Conservation (phyloP, 108 stramenopile genomes). For the Cafeteria roenbergensis region DNA sequence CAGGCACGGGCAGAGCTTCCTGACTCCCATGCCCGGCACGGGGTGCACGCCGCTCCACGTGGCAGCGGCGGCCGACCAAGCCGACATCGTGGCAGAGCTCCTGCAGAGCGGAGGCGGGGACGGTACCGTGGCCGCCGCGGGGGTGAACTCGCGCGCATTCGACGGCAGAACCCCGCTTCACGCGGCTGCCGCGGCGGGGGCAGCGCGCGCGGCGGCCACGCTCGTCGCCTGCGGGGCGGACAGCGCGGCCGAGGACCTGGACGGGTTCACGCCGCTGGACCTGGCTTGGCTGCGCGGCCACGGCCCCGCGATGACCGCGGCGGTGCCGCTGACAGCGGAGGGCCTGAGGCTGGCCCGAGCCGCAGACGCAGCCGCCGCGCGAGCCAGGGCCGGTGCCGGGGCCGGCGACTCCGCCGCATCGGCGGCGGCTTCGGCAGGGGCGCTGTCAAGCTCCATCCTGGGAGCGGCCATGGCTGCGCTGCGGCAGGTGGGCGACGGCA, state of each 20-base stretch:
- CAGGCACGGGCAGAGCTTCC: not conserved
- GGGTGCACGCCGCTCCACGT: not conserved
- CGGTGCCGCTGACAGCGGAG: not conserved
- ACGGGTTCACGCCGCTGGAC: not conserved
- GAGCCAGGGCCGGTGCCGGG: not conserved
- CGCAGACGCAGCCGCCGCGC: not conserved
- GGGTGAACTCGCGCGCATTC: too few species aligned
- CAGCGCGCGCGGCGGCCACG: not conserved
- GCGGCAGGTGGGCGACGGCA: too few species aligned
- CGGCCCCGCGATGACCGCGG: not conserved
- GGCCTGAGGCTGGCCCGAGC: not conserved
- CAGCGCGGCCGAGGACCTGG: not conserved
- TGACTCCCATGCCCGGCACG: not conserved
- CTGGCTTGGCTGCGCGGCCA: not conserved
- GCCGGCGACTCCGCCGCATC: not conserved
- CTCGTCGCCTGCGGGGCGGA: not conserved
- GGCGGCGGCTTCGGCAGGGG: not conserved
- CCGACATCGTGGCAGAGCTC: not conserved
- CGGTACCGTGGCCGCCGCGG: too few species aligned
- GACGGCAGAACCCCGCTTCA: slow-evolving; percentile 3
- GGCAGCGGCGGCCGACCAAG: not conserved
- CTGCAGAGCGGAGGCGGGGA: not conserved
- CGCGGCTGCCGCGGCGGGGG: not conserved
- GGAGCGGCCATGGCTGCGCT: too few species aligned
- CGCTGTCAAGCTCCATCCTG: not conserved